Evolutionary conservation across 2,329 filamentous ascomycete species (phyloP), one percentile per base, ranked within the genome.

Genomic region (Cordyceps militaris): DNA sequence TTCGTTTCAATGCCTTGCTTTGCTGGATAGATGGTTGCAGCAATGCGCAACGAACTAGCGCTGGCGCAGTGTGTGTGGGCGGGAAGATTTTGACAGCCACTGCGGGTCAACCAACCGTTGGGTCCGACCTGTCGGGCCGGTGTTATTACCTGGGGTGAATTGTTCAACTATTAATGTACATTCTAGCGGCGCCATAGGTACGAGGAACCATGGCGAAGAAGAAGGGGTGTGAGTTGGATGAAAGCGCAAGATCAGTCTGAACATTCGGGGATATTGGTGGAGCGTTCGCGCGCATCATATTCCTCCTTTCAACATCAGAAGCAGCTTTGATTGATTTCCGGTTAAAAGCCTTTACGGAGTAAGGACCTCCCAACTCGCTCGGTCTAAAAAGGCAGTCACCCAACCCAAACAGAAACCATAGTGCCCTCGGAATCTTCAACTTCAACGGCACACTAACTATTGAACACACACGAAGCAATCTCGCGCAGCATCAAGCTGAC

Each of bases 371-470:
- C n/a, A 7, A 21, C 7, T 10, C 38, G 19, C n/a, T n/a, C n/a
- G n/a, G n/a, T 40, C 10, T 4, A 2, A 21, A 40, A 6, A 3
- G 4, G n/a, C 19, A n/a, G 19, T n/a, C 19, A n/a, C 9, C n/a
- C 19, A 42, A 16, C 8, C 6, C 8, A n/a, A 23, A 13, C 14
- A n/a, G 6, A 36, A 9, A 60, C 21, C 21, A 58, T 44, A 46
- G 34, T 43, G 16, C 44, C n/a, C 59, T 64, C 16, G 50, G 63
- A 2, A 60, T 62, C 11, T 59, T 61, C 30, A 59, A 61, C 28
- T 64, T 63, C 30, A 61, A 61, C 32, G 57, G 61, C 49, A 62
- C 51, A n/a, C 48, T 63, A 23, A n/a, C 48, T 63, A 23, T 62
- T 63, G 51, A 59, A 64, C 40, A 61, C 59, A 7, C 52, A 61